These are phyloP conservation scores for Trichoderma harzianum DNA, from an alignment of 2,329 filamentous ascomycete species.

Conservation along the genomic window DNA sequence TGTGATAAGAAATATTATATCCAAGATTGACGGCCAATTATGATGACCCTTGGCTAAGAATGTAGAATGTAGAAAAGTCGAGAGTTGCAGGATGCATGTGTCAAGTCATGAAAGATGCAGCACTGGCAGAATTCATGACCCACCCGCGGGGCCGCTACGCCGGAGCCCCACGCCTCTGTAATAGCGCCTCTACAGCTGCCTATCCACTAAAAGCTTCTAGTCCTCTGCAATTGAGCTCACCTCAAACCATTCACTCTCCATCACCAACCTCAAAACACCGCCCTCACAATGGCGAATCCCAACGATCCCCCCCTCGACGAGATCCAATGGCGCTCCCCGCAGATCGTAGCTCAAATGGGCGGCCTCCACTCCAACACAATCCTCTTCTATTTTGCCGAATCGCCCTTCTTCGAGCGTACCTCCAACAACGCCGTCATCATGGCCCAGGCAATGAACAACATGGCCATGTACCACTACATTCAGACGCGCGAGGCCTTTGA, in stretches of 20 bases:
- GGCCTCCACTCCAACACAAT: conserved; percentile 63
- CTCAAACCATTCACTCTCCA: not conserved
- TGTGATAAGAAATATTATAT: not conserved
- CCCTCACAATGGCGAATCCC: conserved; percentile 39
- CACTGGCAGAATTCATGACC: not conserved
- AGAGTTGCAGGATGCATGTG: not conserved
- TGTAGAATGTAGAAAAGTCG: not conserved
- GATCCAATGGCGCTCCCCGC: conserved; percentile 61
- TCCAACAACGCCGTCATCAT: conserved; percentile 65
- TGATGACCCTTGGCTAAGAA: not conserved
- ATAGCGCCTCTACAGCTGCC: conserved; percentile 9
- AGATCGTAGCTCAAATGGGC: conserved; percentile 47
- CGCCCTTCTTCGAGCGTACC: conserved; percentile 65
- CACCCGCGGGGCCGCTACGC: conserved; percentile 16
- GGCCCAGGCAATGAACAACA: conserved; percentile 60
- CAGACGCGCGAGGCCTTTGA: conserved; percentile 63
- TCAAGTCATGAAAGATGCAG: not conserved
- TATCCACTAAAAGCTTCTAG: conserved; percentile 13
- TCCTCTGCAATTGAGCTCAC: conserved; percentile 1
- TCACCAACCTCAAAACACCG: not conserved
- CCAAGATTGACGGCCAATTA: not conserved
- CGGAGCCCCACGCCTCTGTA: conserved; percentile 18
- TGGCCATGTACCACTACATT: conserved; percentile 54
- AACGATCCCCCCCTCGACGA: conserved; percentile 59
- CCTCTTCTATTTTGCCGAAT: conserved; percentile 65